Percentiles rank a stretch among this genome's conserved stretches.
These are phyloP conservation scores for Aquilaria sinensis DNA, from an alignment of 345 rosid species.

Conservation along the genomic window DNA sequence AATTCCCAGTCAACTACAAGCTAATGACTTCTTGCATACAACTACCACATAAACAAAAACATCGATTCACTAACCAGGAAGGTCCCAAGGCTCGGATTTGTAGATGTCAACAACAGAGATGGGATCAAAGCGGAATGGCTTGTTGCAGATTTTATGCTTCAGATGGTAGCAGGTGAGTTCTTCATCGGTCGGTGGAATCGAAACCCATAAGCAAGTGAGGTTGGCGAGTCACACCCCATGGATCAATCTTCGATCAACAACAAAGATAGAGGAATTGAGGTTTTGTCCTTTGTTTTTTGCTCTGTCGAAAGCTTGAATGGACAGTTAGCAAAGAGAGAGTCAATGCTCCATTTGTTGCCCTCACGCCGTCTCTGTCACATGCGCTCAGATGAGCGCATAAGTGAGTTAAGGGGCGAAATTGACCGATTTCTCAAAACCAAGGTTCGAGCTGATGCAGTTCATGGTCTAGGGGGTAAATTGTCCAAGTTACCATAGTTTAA, in stretches of 20 bases:
- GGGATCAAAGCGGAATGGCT: slow-evolving; percentile 61
- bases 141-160: slow-evolving; percentile 66
- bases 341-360: no score
- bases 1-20: not conserved
- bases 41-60: not conserved
- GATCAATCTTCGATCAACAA: slow-evolving; percentile 4
- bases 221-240: slow-evolving; percentile 51
- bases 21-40: not conserved
- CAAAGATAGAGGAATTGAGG: not conserved
- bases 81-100: slow-evolving; percentile 95
- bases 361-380: no score
- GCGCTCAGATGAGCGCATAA: no score
- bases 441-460: no score
- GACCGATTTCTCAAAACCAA: no score
- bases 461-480: no score
- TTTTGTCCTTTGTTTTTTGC: not conserved
- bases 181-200: slow-evolving; percentile 92
- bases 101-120: slow-evolving; percentile 74
- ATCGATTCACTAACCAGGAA: slow-evolving; percentile 44
- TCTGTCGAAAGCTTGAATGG: no score
- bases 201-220: slow-evolving; percentile 82
- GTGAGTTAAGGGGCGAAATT: no score
- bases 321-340: no score
- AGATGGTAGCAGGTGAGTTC: slow-evolving; percentile 92
- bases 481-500: no score